phyloP scores from a whole-genome alignment of 768 basidiomycete species.

The Psilocybe cubensis region DNA sequence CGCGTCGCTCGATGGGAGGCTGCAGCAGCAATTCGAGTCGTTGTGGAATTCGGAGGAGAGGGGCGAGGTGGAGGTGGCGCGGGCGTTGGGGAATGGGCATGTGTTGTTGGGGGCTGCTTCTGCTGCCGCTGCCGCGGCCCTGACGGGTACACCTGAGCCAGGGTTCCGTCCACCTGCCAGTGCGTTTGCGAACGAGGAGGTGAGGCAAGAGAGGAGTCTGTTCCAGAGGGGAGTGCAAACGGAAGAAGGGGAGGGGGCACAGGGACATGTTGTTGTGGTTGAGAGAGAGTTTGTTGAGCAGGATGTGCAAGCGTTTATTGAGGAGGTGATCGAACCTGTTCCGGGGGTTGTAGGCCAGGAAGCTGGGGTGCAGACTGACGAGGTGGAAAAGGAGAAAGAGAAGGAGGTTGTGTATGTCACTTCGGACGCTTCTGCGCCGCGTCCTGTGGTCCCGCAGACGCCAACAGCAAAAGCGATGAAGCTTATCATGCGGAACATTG shows the following conservation, averaged over 20 bases:
- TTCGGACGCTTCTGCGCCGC: no score
- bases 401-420: background rate
- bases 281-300: no score
- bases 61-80: background rate
- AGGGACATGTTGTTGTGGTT: no score
- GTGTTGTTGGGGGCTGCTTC: no score
- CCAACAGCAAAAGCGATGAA: constrained; percentile 21
- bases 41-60: constrained; percentile 13
- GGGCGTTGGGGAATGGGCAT: background rate
- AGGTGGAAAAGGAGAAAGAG: background rate
- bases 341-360: background rate
- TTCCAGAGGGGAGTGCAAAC: no score
- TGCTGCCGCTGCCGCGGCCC: no score
- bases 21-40: constrained; percentile 16
- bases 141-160: no score
- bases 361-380: constrained; percentile 8
- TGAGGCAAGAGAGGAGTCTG: no score
- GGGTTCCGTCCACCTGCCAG: no score
- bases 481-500: constrained; percentile 25
- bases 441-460: background rate
- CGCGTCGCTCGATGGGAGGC: constrained; percentile 9
- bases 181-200: no score
- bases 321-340: background rate
- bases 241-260: no score
- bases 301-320: background rate